Percentiles rank a stretch among this genome's conserved stretches.
These are phyloP conservation scores for Avicennia marina DNA, from an alignment of 257 asterid species.

Conservation along the genomic window DNA sequence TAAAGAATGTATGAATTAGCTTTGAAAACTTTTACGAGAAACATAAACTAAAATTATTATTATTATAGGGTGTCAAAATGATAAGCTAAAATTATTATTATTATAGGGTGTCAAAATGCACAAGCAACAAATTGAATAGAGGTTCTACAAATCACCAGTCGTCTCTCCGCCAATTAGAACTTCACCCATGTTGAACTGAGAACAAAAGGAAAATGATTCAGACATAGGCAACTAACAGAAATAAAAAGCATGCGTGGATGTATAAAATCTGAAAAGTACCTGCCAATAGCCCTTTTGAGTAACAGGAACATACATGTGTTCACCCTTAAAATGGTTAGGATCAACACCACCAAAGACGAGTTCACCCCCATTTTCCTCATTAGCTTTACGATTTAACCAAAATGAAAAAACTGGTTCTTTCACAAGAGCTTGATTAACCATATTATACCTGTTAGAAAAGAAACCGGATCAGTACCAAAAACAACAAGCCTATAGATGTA, in stretches of 20 bases:
- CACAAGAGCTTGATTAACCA: conserved; percentile 77
- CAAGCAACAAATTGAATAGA: conserved; percentile 9
- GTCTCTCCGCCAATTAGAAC: conserved; percentile 66
- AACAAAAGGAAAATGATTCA: conserved; percentile 14
- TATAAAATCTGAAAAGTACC: conserved; percentile 32
- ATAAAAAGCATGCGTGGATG: background rate
- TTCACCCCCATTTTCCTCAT: conserved; percentile 81
- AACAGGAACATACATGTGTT: conserved; percentile 76
- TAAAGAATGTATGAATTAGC: conserved; percentile 24
- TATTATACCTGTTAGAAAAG: conserved; percentile 57
- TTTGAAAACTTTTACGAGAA: conserved; percentile 4
- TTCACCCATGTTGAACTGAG: conserved; percentile 85
- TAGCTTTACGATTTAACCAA: conserved; percentile 66
- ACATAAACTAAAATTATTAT: background rate
- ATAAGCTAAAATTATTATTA: too few relatives aligned
- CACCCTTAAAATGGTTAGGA: conserved; percentile 70
- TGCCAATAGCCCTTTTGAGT: conserved; percentile 94
- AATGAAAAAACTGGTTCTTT: conserved; percentile 67
- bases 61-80: too few relatives aligned
- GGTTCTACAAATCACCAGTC: conserved; percentile 46
- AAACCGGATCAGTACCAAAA: background rate
- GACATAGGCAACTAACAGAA: conserved; percentile 6
- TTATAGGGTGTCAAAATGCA: conserved; percentile 2
- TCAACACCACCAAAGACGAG: conserved; percentile 90
- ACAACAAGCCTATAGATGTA: background rate